phyloP scores from a whole-genome alignment of 2,329 filamentous ascomycete genomes.

The Paecilomyces dactylethromorphus region DNA sequence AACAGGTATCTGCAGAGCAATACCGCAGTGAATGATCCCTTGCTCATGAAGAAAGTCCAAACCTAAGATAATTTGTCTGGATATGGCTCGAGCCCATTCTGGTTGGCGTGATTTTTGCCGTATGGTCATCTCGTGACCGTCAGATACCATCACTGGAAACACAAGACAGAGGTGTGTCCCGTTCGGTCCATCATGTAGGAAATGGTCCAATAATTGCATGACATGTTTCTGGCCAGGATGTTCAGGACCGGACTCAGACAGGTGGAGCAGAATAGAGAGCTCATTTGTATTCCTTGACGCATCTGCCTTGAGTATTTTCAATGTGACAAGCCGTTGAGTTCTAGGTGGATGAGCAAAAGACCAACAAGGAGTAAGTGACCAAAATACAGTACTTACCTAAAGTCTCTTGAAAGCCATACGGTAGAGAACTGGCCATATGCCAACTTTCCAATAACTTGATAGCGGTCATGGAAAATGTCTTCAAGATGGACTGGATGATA shows the following conservation, averaged over 20 bases:
- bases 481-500: conserved; percentile 19
- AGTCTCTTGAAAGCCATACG: conserved; percentile 17
- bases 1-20: neutral
- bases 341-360: conserved; percentile 8
- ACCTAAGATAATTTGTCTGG: conserved; percentile 11
- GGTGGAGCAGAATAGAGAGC: conserved; percentile 10
- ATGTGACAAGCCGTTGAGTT: conserved; percentile 11
- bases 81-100: conserved; percentile 7
- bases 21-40: conserved; percentile 14
- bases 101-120: conserved; percentile 7
- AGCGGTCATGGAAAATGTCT: conserved; percentile 14
- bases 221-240: conserved; percentile 15
- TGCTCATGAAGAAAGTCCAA: conserved; percentile 12
- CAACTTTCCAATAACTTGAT: conserved; percentile 13
- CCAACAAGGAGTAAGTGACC: conserved; percentile 1
- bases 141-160: conserved; percentile 16
- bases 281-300: conserved; percentile 13
- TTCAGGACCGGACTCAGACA: conserved; percentile 5
- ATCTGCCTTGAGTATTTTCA: conserved; percentile 15
- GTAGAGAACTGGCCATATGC: conserved; percentile 15
- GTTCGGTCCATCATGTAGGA: conserved; percentile 17
- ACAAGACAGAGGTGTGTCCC: conserved; percentile 17
- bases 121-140: conserved; percentile 10
- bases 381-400: conserved; percentile 1
- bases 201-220: conserved; percentile 15